Percentiles rank a stretch among this genome's conserved stretches.
These are phyloP conservation scores for Cytospora mali DNA, from an alignment of 2,329 filamentous ascomycete species.

Conservation along the genomic window DNA sequence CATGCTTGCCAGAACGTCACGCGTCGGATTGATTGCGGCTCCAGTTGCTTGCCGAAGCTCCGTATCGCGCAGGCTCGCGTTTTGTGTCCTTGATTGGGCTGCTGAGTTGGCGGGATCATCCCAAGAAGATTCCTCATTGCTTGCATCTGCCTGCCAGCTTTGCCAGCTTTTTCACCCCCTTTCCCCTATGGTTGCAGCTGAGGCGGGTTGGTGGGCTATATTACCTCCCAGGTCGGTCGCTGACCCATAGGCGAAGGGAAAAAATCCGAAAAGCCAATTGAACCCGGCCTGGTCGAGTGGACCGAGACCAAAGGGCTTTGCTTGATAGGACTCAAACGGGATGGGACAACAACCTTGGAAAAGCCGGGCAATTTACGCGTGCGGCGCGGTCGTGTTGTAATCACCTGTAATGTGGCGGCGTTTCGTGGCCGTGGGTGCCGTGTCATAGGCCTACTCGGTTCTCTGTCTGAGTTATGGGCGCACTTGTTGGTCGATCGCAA, in stretches of 20 bases:
- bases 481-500: not conserved
- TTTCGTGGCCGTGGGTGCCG: not conserved
- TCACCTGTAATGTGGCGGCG: not conserved
- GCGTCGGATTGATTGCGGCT: conserved; percentile 17
- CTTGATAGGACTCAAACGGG: not conserved
- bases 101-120: conserved; percentile 7
- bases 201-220: conserved; percentile 8
- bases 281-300: conserved; percentile 18
- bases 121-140: conserved; percentile 2
- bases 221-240: conserved; percentile 1
- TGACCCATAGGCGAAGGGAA: not conserved
- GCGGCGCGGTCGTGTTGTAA: conserved; percentile 8
- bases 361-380: conserved; percentile 23
- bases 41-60: not conserved
- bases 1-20: conserved; percentile 10
- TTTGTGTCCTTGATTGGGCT: conserved; percentile 22
- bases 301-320: not conserved
- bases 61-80: conserved; percentile 24
- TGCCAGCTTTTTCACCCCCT: conserved; percentile 2
- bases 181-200: not conserved
- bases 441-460: too few relatives aligned
- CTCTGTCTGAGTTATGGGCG: not conserved
- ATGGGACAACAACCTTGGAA: conserved; percentile 21
- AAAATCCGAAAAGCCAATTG: not conserved
- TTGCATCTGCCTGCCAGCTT: conserved; percentile 2